These are phyloP conservation scores for Sicyos edulis DNA, from an alignment of 306 rosid genomes.

Conservation along the genomic window DNA sequence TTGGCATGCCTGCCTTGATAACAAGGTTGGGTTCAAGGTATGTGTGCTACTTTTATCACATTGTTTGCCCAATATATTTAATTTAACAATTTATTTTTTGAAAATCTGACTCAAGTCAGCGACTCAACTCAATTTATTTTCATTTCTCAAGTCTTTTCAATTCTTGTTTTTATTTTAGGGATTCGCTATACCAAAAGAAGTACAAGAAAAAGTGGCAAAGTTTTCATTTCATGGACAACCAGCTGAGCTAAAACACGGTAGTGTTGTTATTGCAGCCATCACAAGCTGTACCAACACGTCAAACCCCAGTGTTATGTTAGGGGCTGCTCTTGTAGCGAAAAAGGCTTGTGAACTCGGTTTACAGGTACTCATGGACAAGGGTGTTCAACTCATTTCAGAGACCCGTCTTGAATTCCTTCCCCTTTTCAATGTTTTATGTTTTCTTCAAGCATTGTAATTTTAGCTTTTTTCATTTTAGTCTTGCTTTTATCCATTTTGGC, in stretches of 20 bases:
- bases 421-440: background rate
- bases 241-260: conserved; percentile 82
- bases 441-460: background rate
- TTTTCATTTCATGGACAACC: conserved; percentile 86
- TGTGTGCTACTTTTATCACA: conserved; percentile 25
- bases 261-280: conserved; percentile 92
- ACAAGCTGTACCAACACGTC: conserved; percentile 96
- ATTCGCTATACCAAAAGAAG: conserved; percentile 81
- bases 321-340: conserved; percentile 92
- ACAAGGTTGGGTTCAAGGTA: conserved; percentile 94
- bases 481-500: background rate
- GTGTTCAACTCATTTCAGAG: background rate
- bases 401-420: background rate
- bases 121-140: too few species aligned
- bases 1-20: conserved; percentile 90
- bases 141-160: background rate
- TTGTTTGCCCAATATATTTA: too few species aligned
- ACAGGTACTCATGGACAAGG: conserved; percentile 39
- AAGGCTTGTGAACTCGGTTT: conserved; percentile 85
- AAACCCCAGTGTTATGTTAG: conserved; percentile 96
- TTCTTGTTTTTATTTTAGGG: conserved; percentile 44
- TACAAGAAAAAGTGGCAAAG: conserved; percentile 64
- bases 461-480: background rate
- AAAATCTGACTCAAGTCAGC: too few species aligned
- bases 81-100: too few species aligned